Evolutionary conservation across 768 basidiomycete species (phyloP), one percentile per base, ranked within the genome.

Genomic region (Pleurotus cornucopiae): DNA sequence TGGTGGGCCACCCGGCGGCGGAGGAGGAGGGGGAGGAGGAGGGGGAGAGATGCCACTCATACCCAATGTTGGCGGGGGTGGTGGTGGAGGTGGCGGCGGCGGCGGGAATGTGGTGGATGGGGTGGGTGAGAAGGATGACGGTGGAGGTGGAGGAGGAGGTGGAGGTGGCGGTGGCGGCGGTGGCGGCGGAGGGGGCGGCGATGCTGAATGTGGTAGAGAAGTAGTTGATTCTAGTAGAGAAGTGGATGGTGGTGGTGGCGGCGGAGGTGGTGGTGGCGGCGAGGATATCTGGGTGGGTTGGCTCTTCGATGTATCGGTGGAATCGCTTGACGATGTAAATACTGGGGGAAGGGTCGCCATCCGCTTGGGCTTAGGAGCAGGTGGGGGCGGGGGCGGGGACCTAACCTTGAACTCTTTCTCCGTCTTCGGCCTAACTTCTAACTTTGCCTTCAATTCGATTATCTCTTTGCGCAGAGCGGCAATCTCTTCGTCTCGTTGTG

Each of bases 331-430:
- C 5, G 18, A 14, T 4, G 48, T 34, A 34, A 49, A 49, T 1
- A 26, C 48, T 30, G 52, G 44, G 5, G 56, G 59, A 55, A 51
- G 49, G 20, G 54, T 61, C 47, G 62, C 63, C 45, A 57, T 56
- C 40, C 67, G 68, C 57, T 69, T 73, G 6, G 69, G 69, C 56
- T 72, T 78, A 25, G 66, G 63, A 6, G 74, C 69, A 23, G 78
- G 72, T 13, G 85, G 84, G 0, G 84, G 81, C 0, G 85, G 88
- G 6, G 88, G 86, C 0, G 84, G 70, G 34, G 83, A 81, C 49
- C 79, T 79, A 2, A 75, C 73, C 65, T 92, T 91, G 71, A 85
- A 90, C 60, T 85, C 85, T 63, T 83, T 81, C 68, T 91, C 89
- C 1, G 79, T 82, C 52, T 76, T 77, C 3, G 82, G 81, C 58